Percentiles rank a stretch among this genome's conserved stretches.
Conservation (phyloP, 106 monocot species). For the Platanthera zijinensis region DNA sequence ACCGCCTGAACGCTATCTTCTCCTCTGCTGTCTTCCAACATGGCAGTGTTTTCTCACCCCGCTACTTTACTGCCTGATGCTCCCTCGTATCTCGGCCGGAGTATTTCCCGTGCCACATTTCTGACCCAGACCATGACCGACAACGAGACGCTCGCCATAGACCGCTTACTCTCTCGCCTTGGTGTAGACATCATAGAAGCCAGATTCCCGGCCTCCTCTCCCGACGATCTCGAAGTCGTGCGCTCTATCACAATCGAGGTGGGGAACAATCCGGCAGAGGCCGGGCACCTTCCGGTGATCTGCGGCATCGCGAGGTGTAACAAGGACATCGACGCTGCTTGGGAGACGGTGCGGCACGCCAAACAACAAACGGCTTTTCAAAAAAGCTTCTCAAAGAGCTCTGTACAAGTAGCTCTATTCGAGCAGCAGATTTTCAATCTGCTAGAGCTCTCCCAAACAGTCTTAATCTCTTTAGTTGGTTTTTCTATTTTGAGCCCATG, state of each 20-base stretch:
- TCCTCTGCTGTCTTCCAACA: no score
- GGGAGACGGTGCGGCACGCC: conserved; percentile 84
- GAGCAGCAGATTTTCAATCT: no score
- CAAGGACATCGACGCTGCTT: conserved; percentile 72
- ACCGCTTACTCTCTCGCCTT: conserved; percentile 59
- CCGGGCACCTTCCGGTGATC: conserved; percentile 75
- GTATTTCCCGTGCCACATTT: conserved; percentile 61
- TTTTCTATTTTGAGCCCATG: no score
- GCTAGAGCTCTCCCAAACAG: no score
- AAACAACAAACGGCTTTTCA: conserved; percentile 6
- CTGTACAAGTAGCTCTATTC: no score
- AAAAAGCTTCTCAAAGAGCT: no score
- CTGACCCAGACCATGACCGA: conserved; percentile 86
- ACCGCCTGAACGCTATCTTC: background rate
- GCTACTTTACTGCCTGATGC: conserved; percentile 7
- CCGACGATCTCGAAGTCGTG: conserved; percentile 87
- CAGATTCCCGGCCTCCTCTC: conserved; percentile 85
- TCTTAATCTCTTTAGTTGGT: no score
- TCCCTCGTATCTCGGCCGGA: conserved; percentile 39
- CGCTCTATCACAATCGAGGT: conserved; percentile 68
- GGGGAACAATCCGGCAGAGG: conserved; percentile 45
- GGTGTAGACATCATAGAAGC: conserved; percentile 98
- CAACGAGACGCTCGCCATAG: conserved; percentile 76
- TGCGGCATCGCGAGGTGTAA: conserved; percentile 82
- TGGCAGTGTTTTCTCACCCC: background rate